phyloP scores from a whole-genome alignment of 495 filamentous ascomycete genomes.

The Tuber microsphaerosporum region DNA sequence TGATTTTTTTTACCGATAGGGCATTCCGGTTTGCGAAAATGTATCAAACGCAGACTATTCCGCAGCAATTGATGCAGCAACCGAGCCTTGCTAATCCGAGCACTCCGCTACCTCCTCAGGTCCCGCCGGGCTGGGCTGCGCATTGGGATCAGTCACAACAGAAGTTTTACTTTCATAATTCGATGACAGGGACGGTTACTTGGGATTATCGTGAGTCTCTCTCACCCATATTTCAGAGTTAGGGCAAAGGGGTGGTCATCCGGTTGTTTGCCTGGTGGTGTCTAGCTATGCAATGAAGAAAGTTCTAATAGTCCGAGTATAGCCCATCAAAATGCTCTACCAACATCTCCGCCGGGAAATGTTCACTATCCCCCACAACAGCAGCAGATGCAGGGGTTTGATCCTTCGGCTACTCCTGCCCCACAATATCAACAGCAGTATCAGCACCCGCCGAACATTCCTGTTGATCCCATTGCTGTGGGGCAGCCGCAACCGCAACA shows the following conservation, averaged over 20 bases:
- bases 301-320: conserved; percentile 14
- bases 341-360: conserved; percentile 24
- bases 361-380: conserved; percentile 18
- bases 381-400: conserved; percentile 8
- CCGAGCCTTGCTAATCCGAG: background rate
- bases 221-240: background rate
- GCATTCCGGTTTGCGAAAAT: background rate
- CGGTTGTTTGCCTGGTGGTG: background rate
- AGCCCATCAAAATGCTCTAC: conserved; percentile 21
- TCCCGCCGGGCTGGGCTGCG: conserved; percentile 25
- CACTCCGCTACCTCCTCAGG: background rate
- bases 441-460: conserved; percentile 9
- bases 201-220: conserved; percentile 31
- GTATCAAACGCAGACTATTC: background rate
- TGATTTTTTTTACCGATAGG: background rate
- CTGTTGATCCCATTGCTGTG: background rate
- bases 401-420: background rate
- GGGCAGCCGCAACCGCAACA: background rate
- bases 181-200: conserved; percentile 19
- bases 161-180: conserved; percentile 34
- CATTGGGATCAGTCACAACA: conserved; percentile 35
- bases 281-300: background rate
- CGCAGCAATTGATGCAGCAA: background rate
- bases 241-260: background rate
- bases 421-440: conserved; percentile 13